These are phyloP conservation scores for Globisporangium rhizosaccharum DNA, from an alignment of 352 stramenopile species.

Conservation along the genomic window DNA sequence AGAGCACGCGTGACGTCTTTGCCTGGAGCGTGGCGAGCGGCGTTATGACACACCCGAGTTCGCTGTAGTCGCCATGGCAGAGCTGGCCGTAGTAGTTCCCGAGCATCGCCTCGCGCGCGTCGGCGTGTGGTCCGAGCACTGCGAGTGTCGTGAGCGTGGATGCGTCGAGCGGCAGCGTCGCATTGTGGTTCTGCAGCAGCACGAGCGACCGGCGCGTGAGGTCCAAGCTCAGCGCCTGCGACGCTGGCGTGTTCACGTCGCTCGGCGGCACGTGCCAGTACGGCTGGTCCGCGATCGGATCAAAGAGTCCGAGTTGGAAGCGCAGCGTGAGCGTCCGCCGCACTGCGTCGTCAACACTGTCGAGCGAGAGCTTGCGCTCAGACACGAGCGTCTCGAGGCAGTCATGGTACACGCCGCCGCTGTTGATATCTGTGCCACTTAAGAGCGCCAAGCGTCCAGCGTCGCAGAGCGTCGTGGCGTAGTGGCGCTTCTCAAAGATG, in stretches of 20 bases:
- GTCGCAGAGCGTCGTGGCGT: conserved; percentile 67
- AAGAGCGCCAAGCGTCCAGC: conserved; percentile 51
- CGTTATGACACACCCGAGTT: conserved; percentile 62
- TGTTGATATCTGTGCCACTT: conserved; percentile 87
- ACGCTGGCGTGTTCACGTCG: conserved; percentile 64
- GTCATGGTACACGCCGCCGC: conserved; percentile 69
- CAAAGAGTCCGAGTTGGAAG: conserved; percentile 91
- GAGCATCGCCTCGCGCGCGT: conserved; percentile 49
- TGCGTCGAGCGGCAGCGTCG: conserved; percentile 53
- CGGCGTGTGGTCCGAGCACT: conserved; percentile 80
- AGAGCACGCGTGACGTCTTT: conserved; percentile 32
- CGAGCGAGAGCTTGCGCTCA: conserved; percentile 39
- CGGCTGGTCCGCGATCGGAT: conserved; percentile 75
- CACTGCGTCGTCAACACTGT: conserved; percentile 54
- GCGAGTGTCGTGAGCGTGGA: conserved; percentile 33
- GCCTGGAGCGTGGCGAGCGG: conserved; percentile 57
- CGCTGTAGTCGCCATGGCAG: conserved; percentile 64
- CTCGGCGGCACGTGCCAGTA: conserved; percentile 69
- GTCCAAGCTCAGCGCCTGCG: conserved; percentile 63
- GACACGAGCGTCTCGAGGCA: conserved; percentile 61
- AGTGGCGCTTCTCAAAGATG: conserved; percentile 74
- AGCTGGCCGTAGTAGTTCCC: conserved; percentile 88
- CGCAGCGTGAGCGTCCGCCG: conserved; percentile 76
- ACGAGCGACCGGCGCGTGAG: conserved; percentile 88
- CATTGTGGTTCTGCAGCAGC: conserved; percentile 88